phyloP scores from a whole-genome alignment of 352 stramenopile species.

The Phytophthora sp. region DNA sequence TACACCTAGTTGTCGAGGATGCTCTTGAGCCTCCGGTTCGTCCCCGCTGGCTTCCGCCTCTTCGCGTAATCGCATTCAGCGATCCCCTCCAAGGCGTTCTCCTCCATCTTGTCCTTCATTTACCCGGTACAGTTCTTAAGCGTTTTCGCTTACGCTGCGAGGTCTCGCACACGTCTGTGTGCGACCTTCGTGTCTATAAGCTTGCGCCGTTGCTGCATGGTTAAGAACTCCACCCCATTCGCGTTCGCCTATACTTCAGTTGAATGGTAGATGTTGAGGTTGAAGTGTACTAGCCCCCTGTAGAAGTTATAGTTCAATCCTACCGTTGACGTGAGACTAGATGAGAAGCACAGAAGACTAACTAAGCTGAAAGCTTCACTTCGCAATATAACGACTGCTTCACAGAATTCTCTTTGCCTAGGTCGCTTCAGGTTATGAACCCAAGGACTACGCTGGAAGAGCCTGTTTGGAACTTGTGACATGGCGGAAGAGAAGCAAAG shows the following conservation, averaged over 20 bases:
- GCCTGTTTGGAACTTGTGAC: no score
- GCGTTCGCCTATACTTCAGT: slow-evolving; percentile 27
- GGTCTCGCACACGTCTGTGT: slow-evolving; percentile 22
- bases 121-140: slow-evolving; percentile 19
- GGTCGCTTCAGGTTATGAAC: no score
- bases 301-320: no score
- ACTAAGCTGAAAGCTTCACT: no score
- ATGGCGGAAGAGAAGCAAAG: no score
- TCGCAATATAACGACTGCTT: no score
- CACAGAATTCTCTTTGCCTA: no score
- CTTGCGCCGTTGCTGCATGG: slow-evolving; percentile 35
- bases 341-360: background rate
- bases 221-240: slow-evolving; percentile 36
- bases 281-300: no score
- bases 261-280: no score
- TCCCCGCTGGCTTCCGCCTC: slow-evolving; percentile 30
- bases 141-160: slow-evolving; percentile 24
- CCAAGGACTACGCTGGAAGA: no score
- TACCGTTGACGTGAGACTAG: background rate
- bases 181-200: slow-evolving; percentile 30
- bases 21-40: slow-evolving; percentile 24
- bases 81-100: slow-evolving; percentile 25
- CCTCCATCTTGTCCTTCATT: background rate
- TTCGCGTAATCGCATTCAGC: slow-evolving; percentile 15
- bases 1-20: slow-evolving; percentile 27